Percentiles rank a stretch among this genome's conserved stretches.
Evolutionary conservation across 139 green algal species (phyloP).

Genomic region (Chlorella sp.): DNA sequence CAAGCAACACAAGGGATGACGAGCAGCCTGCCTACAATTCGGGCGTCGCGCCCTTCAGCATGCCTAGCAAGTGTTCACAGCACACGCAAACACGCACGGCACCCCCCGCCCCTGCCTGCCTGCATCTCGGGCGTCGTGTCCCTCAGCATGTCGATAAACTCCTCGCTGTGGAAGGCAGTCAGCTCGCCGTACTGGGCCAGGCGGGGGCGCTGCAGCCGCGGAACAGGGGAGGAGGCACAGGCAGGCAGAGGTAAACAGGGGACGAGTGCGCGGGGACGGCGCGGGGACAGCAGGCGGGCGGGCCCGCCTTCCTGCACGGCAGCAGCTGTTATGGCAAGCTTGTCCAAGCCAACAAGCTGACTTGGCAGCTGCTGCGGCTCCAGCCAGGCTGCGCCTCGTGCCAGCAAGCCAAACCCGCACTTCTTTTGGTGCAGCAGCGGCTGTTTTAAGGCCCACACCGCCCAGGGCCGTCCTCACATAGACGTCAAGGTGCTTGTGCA

Average conservation of each 20-base stretch:
- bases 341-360: too few relatives aligned
- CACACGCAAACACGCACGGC: conserved; percentile 66
- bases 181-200: conserved; percentile 84
- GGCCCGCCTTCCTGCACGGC: not conserved
- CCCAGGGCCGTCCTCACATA: conserved; percentile 68
- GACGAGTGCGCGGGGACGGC: not conserved
- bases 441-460: not conserved
- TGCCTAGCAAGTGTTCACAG: too few relatives aligned
- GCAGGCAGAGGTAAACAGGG: not conserved
- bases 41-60: too few relatives aligned
- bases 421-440: not conserved
- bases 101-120: not conserved
- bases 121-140: conserved; percentile 77
- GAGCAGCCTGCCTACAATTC: too few relatives aligned
- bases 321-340: not conserved
- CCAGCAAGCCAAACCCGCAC: not conserved
- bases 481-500: conserved; percentile 92
- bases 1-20: too few relatives aligned
- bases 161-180: conserved; percentile 87
- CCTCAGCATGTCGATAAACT: conserved; percentile 89
- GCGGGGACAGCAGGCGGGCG: not conserved
- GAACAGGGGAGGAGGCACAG: not conserved
- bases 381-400: not conserved
- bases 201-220: conserved; percentile 73
- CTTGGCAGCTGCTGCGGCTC: not conserved